These are phyloP conservation scores for Mediolabrus comicus DNA, from an alignment of 108 stramenopile species.

Conservation along the genomic window DNA sequence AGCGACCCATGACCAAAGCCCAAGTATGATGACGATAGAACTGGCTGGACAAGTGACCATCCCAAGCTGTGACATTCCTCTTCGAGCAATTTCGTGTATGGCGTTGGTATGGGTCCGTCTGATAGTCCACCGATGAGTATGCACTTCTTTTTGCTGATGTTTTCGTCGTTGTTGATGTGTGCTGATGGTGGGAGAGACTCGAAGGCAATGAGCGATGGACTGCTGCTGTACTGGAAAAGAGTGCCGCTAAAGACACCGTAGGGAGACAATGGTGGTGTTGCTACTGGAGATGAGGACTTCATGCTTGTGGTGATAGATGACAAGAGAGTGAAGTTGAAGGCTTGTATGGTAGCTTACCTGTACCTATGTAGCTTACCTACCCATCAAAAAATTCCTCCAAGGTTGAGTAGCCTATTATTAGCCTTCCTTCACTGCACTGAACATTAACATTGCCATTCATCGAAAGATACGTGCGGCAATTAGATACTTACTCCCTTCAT, in stretches of 20 bases:
- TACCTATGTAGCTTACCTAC: too few species aligned
- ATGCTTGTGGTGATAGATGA: too few species aligned
- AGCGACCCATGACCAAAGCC: slow-evolving; percentile 84
- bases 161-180: too few species aligned
- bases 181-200: slow-evolving; percentile 62
- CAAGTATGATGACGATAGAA: slow-evolving; percentile 64
- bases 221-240: slow-evolving; percentile 68
- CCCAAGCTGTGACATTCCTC: slow-evolving; percentile 26
- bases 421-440: too few species aligned
- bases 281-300: too few species aligned
- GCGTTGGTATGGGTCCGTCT: slow-evolving; percentile 78
- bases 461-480: too few species aligned
- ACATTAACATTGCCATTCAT: too few species aligned
- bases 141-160: slow-evolving; percentile 59
- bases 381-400: too few species aligned
- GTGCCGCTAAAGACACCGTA: slow-evolving; percentile 70
- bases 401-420: too few species aligned
- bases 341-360: too few species aligned
- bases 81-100: slow-evolving; percentile 68
- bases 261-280: slow-evolving; percentile 47
- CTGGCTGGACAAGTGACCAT: slow-evolving; percentile 83
- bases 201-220: slow-evolving; percentile 69
- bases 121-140: slow-evolving; percentile 80
- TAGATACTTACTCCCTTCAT: too few species aligned
- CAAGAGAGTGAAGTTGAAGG: too few species aligned